Evolutionary conservation across 2,329 filamentous ascomycete species (phyloP).

Genomic region (Trichoderma arundinaceum): DNA sequence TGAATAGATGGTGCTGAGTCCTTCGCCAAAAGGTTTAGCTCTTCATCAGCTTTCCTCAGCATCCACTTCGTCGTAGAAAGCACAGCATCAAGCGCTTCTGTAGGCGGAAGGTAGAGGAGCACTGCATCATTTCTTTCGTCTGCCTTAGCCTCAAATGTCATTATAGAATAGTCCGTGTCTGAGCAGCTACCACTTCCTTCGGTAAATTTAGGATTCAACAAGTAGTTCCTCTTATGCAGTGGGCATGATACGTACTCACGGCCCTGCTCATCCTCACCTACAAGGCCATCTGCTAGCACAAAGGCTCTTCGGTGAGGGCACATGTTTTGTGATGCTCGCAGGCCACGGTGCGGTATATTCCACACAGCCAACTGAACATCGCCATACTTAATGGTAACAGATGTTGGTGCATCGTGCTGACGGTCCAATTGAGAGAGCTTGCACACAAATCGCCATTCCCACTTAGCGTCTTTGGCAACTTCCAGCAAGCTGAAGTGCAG

Average conservation of each 20-base stretch:
- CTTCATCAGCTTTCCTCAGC: conserved; percentile 72
- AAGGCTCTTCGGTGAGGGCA: conserved; percentile 92
- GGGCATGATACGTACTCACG: conserved; percentile 71
- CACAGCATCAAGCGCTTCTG: conserved; percentile 78
- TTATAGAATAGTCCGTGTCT: conserved; percentile 77
- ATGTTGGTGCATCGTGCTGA: conserved; percentile 42
- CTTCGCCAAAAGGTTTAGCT: background rate
- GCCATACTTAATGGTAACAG: conserved; percentile 77
- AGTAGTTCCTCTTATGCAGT: conserved; percentile 83
- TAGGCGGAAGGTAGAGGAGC: conserved; percentile 79
- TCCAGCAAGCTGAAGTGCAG: conserved; percentile 73
- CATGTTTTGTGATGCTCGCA: conserved; percentile 91
- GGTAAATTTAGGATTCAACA: conserved; percentile 70
- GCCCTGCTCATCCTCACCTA: conserved; percentile 65
- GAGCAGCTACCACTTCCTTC: conserved; percentile 64
- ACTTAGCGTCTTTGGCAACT: conserved; percentile 62
- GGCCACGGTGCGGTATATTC: conserved; percentile 75
- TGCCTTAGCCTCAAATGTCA: conserved; percentile 79
- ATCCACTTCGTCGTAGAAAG: conserved; percentile 81
- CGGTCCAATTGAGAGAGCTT: conserved; percentile 70
- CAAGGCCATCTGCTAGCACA: conserved; percentile 82
- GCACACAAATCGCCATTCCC: conserved; percentile 80
- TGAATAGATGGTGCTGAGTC: background rate
- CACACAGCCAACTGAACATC: conserved; percentile 90
- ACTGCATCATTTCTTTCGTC: conserved; percentile 77